Conservation (phyloP, 2,329 filamentous ascomycete species). For the Fusarium penzigii region DNA sequence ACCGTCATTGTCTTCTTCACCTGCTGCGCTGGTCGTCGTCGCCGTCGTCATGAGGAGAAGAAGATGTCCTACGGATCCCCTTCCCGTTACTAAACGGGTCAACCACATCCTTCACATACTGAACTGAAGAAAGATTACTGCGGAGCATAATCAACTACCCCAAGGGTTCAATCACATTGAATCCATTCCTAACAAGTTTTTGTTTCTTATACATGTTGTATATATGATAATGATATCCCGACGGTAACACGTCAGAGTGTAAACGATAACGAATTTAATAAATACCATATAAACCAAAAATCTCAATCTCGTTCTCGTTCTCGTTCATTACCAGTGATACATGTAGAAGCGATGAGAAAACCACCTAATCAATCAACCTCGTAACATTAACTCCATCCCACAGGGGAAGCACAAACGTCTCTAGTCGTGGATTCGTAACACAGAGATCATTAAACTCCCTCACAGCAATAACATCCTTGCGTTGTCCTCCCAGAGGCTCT, state of each 20-base stretch:
- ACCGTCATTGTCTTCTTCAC: conserved; percentile 60
- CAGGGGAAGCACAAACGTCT: conserved; percentile 43
- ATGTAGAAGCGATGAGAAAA: background rate
- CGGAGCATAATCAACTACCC: too few species aligned
- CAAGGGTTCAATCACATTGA: background rate
- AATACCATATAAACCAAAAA: background rate
- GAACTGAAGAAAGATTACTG: too few species aligned
- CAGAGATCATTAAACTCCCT: conserved; percentile 38
- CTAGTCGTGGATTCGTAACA: conserved; percentile 37
- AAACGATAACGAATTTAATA: background rate
- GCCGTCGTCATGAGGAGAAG: conserved; percentile 28
- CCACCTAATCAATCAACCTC: conserved; percentile 38
- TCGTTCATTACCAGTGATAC: background rate
- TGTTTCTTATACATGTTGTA: background rate
- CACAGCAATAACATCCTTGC: conserved; percentile 30
- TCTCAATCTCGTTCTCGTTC: background rate
- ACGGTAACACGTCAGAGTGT: background rate
- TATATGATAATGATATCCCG: background rate
- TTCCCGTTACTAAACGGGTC: conserved; percentile 13
- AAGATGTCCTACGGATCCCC: conserved; percentile 31
- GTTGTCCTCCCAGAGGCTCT: conserved; percentile 18
- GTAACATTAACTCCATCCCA: conserved; percentile 46
- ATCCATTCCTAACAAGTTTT: background rate
- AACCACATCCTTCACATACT: too few species aligned
- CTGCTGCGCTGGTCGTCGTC: conserved; percentile 56